Evolutionary conservation across 164 flowering plant species (phyloP).

Genomic region (Liquidambar formosana): DNA sequence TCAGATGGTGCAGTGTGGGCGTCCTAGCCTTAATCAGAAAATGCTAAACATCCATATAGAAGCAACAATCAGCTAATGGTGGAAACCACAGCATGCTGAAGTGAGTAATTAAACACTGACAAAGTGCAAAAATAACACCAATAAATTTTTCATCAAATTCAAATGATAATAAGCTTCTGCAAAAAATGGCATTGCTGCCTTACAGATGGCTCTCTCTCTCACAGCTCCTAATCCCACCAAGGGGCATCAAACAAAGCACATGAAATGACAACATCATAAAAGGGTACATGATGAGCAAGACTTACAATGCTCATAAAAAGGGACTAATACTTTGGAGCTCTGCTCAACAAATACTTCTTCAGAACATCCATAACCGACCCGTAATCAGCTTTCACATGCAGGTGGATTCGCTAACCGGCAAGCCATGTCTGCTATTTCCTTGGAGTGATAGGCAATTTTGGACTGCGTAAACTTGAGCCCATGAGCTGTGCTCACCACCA

Average conservation of each 20-base stretch:
- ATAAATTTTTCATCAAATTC: not conserved
- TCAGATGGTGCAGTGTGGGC: no score
- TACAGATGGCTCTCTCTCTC: not conserved
- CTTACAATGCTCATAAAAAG: slow-evolving; percentile 1
- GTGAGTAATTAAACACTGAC: no score
- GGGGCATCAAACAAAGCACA: not conserved
- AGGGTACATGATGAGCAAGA: no score
- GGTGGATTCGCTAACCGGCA: slow-evolving; percentile 55
- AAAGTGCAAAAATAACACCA: not conserved
- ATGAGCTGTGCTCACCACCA: slow-evolving; percentile 90
- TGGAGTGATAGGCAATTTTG: slow-evolving; percentile 58
- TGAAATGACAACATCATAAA: not conserved
- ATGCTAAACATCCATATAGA: no score
- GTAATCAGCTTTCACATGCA: slow-evolving; percentile 51
- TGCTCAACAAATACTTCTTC: slow-evolving; percentile 41
- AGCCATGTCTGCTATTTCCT: slow-evolving; percentile 39
- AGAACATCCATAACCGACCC: slow-evolving; percentile 63
- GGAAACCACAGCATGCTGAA: no score
- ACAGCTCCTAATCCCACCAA: slow-evolving; percentile 2
- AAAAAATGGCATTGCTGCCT: not conserved
- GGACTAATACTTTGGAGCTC: slow-evolving; percentile 11
- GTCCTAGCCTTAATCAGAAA: no score
- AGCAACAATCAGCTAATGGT: no score
- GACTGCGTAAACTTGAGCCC: slow-evolving; percentile 85
- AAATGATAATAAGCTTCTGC: not conserved